These are phyloP conservation scores for Cucurbitaria berberidis DNA, from an alignment of 2,329 filamentous ascomycete genomes.

Conservation along the genomic window DNA sequence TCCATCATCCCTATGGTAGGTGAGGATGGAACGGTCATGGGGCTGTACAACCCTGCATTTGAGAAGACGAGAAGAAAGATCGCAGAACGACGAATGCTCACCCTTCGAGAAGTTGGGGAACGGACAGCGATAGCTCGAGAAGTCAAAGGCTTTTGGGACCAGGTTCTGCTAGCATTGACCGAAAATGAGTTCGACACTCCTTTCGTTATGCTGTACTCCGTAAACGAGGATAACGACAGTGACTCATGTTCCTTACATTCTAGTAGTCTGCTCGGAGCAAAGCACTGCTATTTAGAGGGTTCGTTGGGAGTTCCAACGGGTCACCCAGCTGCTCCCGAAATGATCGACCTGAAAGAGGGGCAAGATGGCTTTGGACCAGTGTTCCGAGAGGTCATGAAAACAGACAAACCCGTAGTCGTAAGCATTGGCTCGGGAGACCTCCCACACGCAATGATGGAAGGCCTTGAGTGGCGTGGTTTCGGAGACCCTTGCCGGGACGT, in stretches of 20 bases:
- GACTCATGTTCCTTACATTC: slow-evolving; percentile 76
- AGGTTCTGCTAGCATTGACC: slow-evolving; percentile 71
- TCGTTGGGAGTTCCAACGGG: slow-evolving; percentile 70
- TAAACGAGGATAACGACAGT: slow-evolving; percentile 72
- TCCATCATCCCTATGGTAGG: slow-evolving; percentile 80
- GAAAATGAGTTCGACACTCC: slow-evolving; percentile 78
- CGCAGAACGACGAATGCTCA: slow-evolving; percentile 80
- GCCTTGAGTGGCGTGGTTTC: slow-evolving; percentile 73
- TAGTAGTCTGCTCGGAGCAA: slow-evolving; percentile 65
- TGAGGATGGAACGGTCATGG: slow-evolving; percentile 74
- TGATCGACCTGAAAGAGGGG: slow-evolving; percentile 72
- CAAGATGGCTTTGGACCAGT: slow-evolving; percentile 77
- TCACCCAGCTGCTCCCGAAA: slow-evolving; percentile 65
- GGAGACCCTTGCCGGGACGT: slow-evolving; percentile 72
- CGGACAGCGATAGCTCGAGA: slow-evolving; percentile 74
- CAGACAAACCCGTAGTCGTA: slow-evolving; percentile 69
- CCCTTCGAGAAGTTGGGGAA: slow-evolving; percentile 77
- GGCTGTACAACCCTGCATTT: slow-evolving; percentile 79
- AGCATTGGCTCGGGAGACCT: slow-evolving; percentile 71
- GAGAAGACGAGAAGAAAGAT: slow-evolving; percentile 81
- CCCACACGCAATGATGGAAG: slow-evolving; percentile 67
- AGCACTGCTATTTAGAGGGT: slow-evolving; percentile 73
- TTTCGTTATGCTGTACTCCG: slow-evolving; percentile 78
- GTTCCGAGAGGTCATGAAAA: slow-evolving; percentile 76
- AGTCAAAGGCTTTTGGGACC: slow-evolving; percentile 74